Conservation (phyloP, 139 green algal genomes). For the Auxenochlorella protothecoides region DNA sequence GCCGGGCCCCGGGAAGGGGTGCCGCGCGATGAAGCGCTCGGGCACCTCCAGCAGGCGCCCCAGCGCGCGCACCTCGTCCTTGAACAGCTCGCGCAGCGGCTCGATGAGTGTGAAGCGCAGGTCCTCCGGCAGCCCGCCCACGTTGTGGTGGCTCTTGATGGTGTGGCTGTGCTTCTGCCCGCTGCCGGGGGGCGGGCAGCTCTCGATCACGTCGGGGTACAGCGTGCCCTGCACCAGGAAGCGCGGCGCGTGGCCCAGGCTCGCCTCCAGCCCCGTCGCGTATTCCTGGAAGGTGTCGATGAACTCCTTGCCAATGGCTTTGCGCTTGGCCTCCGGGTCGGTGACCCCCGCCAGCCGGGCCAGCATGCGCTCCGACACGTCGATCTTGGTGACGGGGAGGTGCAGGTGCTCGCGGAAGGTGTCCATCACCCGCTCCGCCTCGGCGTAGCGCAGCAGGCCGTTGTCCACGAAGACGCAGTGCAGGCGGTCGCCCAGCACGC, state of each 20-base stretch:
- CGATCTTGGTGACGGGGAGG: constrained; percentile 88
- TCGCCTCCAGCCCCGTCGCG: constrained; percentile 54
- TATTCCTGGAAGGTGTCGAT: constrained; percentile 88
- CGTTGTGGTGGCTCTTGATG: constrained; percentile 99
- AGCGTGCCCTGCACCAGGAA: constrained; percentile 92
- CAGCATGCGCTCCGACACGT: constrained; percentile 60
- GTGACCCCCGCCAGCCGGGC: constrained; percentile 52
- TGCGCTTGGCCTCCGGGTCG: constrained; percentile 95
- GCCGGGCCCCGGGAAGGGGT: constrained; percentile 96
- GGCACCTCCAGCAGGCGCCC: constrained; percentile 54
- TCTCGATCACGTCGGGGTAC: constrained; percentile 99
- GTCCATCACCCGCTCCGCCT: constrained; percentile 88
- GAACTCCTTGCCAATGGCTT: constrained; percentile 93
- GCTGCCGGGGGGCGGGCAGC: constrained; percentile 85
- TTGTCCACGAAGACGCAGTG: constrained; percentile 99
- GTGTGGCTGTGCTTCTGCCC: constrained; percentile 96
- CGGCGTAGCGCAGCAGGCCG: constrained; percentile 86
- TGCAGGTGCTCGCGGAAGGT: constrained; percentile 95
- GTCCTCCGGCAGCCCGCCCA: constrained; percentile 94
- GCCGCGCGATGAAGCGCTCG: constrained; percentile 78
- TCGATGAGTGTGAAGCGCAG: constrained; percentile 95
- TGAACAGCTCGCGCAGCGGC: constrained; percentile 96
- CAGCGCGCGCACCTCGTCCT: constrained; percentile 68
- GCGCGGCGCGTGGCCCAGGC: constrained; percentile 56
- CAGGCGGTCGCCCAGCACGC: constrained; percentile 87